These are phyloP conservation scores for Scheffersomyces titani DNA, from an alignment of 1,139 yeast species.

Conservation along the genomic window DNA sequence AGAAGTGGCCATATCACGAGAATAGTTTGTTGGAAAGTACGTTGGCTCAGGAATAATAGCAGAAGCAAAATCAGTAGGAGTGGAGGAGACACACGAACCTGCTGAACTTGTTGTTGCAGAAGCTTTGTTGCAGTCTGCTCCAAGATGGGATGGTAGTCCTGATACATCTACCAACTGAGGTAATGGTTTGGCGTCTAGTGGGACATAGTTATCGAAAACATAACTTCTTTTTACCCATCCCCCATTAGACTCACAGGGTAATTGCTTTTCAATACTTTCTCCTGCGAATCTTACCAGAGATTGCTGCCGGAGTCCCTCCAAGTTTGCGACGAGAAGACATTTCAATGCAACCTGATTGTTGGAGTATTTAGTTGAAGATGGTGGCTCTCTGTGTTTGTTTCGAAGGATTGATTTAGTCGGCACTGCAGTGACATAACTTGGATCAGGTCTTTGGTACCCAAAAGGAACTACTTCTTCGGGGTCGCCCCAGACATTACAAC, in stretches of 20 bases:
- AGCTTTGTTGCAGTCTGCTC: too few species aligned
- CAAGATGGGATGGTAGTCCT: too few species aligned
- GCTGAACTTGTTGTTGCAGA: too few species aligned
- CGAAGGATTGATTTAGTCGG: neutral
- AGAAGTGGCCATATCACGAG: neutral
- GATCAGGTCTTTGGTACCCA: neutral
- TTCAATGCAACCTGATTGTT: neutral
- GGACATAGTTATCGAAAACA: neutral
- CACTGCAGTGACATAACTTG: neutral
- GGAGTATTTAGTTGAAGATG: neutral
- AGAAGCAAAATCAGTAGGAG: neutral
- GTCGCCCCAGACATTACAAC: neutral
- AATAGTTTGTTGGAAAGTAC: neutral
- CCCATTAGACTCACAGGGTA: neutral
- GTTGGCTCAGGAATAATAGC: neutral
- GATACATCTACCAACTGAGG: too few species aligned
- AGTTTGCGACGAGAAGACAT: neutral
- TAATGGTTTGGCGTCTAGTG: neutral
- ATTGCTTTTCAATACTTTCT: neutral
- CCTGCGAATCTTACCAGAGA: neutral
- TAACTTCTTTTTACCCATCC: neutral
- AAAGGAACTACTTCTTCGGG: neutral
- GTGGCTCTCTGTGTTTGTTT: neutral
- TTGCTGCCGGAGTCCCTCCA: neutral
- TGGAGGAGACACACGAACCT: too few species aligned